A percentile compares a stretch with the other conserved stretches of the same genome.
Conservation (phyloP, 306 rosid species). For the Purshia tridentata region DNA sequence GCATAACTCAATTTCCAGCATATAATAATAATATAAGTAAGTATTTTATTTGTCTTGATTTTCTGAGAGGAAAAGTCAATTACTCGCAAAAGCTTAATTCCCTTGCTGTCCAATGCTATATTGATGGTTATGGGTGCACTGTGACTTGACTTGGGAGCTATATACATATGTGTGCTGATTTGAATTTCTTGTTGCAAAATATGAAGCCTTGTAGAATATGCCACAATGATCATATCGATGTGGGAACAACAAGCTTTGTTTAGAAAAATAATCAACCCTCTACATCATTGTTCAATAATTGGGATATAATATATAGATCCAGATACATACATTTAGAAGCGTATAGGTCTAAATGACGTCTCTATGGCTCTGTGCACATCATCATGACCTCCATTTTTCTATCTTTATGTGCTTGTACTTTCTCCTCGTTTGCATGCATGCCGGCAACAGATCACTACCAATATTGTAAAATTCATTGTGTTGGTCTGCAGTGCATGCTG, state of each 20-base stretch:
- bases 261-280: conserved; percentile 11
- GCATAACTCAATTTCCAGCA: not conserved
- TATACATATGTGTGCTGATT: not conserved
- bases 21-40: not conserved
- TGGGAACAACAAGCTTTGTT: not conserved
- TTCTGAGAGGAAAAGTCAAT: too few species aligned
- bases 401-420: conserved; percentile 12
- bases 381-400: not conserved
- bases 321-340: conserved; percentile 1
- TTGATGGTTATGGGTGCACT: not conserved
- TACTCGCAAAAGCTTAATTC: not conserved
- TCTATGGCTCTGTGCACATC: not conserved
- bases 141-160: too few species aligned
- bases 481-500: not conserved
- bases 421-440: conserved; percentile 16
- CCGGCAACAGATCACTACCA: conserved; percentile 27
- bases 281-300: not conserved
- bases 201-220: not conserved
- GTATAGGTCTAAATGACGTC: conserved; percentile 15
- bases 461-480: not conserved
- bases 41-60: not conserved
- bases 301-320: not conserved
- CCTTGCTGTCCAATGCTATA: not conserved
- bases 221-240: conserved; percentile 5
- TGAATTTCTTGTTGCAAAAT: conserved; percentile 5